These are phyloP conservation scores for Ceratocystiopsis minuta DNA, from an alignment of 2,329 filamentous ascomycete genomes.

Conservation along the genomic window DNA sequence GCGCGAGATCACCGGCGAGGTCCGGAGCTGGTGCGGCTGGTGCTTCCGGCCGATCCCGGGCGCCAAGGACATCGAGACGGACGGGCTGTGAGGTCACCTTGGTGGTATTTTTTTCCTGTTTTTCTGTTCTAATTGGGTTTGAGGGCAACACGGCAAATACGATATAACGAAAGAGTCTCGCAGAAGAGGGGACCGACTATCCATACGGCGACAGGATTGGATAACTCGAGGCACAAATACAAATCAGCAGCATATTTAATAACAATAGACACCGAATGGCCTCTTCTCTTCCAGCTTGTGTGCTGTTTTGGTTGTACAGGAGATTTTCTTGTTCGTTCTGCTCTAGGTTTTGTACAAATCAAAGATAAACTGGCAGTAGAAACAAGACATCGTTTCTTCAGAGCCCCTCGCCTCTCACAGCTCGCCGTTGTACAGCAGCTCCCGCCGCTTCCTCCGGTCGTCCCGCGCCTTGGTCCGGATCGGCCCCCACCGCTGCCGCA, in stretches of 20 bases:
- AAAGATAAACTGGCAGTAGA: too few relatives aligned
- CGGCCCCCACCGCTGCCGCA: constrained; percentile 39
- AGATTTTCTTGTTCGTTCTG: neutral
- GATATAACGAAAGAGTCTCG: too few relatives aligned
- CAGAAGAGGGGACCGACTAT: too few relatives aligned
- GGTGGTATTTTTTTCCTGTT: too few relatives aligned
- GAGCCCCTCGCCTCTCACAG: constrained; percentile 1
- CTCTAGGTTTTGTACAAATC: neutral
- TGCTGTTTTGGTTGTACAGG: neutral
- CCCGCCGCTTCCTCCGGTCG: constrained; percentile 34
- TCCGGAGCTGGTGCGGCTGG: constrained; percentile 84
- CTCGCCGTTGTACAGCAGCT: constrained; percentile 33
- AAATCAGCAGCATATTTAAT: too few relatives aligned
- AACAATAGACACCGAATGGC: too few relatives aligned
- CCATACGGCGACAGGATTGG: too few relatives aligned
- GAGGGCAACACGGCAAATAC: too few relatives aligned
- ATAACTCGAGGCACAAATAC: too few relatives aligned
- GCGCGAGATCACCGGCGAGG: constrained; percentile 48
- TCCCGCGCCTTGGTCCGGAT: constrained; percentile 34
- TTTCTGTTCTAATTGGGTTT: too few relatives aligned
- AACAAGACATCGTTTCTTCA: neutral
- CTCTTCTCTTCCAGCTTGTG: too few relatives aligned
- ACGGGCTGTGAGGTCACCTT: constrained; percentile 1
- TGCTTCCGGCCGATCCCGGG: constrained; percentile 60
- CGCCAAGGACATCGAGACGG: constrained; percentile 22